Evolutionary conservation across 805 yeast species (phyloP).

Genomic region (Wickerhamomyces chambardii): DNA sequence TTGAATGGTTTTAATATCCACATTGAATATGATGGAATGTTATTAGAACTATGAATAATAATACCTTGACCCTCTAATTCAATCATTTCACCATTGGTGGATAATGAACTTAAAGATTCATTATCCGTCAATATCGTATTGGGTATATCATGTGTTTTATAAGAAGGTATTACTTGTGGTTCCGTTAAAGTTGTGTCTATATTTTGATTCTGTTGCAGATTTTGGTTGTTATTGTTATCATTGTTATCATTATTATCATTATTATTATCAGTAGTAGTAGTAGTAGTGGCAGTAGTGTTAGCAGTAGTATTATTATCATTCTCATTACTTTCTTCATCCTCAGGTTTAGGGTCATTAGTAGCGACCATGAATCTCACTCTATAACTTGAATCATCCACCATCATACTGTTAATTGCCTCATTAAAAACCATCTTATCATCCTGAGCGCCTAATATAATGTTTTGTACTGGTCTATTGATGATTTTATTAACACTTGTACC

Average conservation of each 20-base stretch:
- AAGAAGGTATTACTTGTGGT: conserved; percentile 3
- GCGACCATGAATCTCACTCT: conserved; percentile 63
- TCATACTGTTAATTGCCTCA: conserved; percentile 64
- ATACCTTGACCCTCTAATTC: conserved; percentile 95
- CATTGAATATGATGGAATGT: conserved; percentile 73
- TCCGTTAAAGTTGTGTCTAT: conserved; percentile 2
- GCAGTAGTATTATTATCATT: conserved; percentile 7
- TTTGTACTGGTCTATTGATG: conserved; percentile 46
- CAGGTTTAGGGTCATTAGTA: conserved; percentile 20
- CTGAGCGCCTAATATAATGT: conserved; percentile 54
- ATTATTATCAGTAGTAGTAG: conserved; percentile 3
- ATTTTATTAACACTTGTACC: conserved; percentile 55
- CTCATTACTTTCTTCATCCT: conserved; percentile 9
- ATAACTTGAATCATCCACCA: conserved; percentile 65
- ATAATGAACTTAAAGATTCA: conserved; percentile 23
- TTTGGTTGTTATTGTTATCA: too few relatives aligned
- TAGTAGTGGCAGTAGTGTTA: too few relatives aligned
- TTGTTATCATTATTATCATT: conserved; percentile 3
- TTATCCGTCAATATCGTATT: conserved; percentile 17
- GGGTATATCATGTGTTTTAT: too few relatives aligned
- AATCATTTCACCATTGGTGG: conserved; percentile 51
- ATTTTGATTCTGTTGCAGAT: too few relatives aligned
- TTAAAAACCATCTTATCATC: conserved; percentile 61
- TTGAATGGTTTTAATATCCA: conserved; percentile 87
- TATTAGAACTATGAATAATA: conserved; percentile 54